Base-by-base conservation (phyloP, 805 yeast species). In the Tetrapisispora iriomotensis region DNA sequence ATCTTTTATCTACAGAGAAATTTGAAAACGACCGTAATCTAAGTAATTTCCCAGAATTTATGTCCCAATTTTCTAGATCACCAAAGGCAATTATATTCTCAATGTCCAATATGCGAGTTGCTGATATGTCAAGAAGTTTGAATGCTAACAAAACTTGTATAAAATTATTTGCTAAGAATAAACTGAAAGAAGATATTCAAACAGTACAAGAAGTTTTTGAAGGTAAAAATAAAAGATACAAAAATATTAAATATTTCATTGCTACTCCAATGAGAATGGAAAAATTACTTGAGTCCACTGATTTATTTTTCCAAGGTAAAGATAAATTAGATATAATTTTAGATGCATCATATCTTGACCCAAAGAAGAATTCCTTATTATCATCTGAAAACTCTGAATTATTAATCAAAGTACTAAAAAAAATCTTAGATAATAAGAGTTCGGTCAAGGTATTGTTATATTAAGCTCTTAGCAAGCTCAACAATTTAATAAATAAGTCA, bases 81-180 rank as follows among this genome's bases (percentile, higher is more conserved):
- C 62, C 62, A 18, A 50, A 61, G n/a, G 61, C 69, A 1, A 49
- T 65, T 64, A 71, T 61, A 56, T 76, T 46, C 60, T 79, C 88
- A 0, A 72, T 82, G 67, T 84, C 95, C 0, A 92, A 95, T 9
- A 65, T 86, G 19, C 71, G 96, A 48, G 92, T 86, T 2, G 90
- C 96, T 52, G 96, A 88, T 51, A 70, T 86, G 2, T 80, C 74
- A 53, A 72, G 95, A 47, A 76, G 82, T 1, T 53, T 74, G 73
- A 39, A 68, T 61, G 55, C 69, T 50, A 40, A 65, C 29, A 70
- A 75, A 9, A 73, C 78, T 0, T 73, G 86, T 4, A 49, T 83
- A 35, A 85, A 84, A 56, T 56, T 85, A 35, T 84, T 85, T 51
- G 74, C 79, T 45, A 85, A 85, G 61, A 84, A 82, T 56, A 78